phyloP scores from a whole-genome alignment of 495 filamentous ascomycete genomes.

The Penicillium canescens region DNA sequence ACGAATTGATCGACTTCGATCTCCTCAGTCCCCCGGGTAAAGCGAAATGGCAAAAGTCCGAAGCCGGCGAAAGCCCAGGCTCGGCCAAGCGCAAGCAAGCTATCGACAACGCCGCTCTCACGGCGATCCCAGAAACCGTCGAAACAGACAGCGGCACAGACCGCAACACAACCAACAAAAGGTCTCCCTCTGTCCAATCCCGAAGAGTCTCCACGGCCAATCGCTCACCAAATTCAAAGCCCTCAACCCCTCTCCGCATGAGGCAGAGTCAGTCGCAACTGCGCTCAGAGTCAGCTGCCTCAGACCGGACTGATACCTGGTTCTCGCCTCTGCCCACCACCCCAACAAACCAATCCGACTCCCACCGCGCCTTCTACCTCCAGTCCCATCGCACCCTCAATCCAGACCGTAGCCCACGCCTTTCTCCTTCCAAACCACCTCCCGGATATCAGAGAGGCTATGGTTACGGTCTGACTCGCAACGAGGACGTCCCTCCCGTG shows the following conservation, averaged over 20 bases:
- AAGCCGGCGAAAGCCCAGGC: conserved; percentile 39
- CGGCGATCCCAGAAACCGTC: conserved; percentile 1
- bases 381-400: conserved; percentile 23
- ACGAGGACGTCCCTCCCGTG: conserved; percentile 44
- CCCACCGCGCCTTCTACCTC: conserved; percentile 25
- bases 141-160: not conserved
- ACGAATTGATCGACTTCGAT: conserved; percentile 16
- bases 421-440: conserved; percentile 5
- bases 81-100: conserved; percentile 34
- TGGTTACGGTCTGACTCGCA: conserved; percentile 1
- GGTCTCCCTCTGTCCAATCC: conserved; percentile 16
- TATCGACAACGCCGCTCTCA: conserved; percentile 1
- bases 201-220: conserved; percentile 15
- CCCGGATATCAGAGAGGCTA: too few species aligned
- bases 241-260: conserved; percentile 26
- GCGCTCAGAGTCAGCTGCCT: conserved; percentile 21
- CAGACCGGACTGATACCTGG: conserved; percentile 9
- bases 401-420: conserved; percentile 20
- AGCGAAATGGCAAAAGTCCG: conserved; percentile 39
- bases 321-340: conserved; percentile 29
- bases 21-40: conserved; percentile 23
- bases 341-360: conserved; percentile 1
- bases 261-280: conserved; percentile 25
- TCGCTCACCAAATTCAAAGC: conserved; percentile 24
- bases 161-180: conserved; percentile 10